Percentiles rank a stretch among this genome's conserved stretches.
Conservation (phyloP, 768 basidiomycete genomes). For the Termitomyces sp. region DNA sequence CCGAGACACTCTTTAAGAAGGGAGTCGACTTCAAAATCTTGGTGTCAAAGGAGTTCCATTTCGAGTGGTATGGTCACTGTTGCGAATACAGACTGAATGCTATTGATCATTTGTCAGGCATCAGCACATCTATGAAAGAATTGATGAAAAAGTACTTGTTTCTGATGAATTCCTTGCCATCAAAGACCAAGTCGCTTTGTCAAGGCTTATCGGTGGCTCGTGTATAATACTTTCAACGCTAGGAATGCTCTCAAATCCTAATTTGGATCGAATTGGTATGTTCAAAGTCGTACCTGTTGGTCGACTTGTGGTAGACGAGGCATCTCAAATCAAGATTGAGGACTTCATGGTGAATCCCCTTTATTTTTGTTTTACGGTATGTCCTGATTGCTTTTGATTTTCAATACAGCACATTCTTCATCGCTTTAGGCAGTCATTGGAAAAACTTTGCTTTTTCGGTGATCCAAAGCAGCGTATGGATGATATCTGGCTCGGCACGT, state of each 20-base stretch:
- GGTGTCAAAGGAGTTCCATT: conserved; percentile 42
- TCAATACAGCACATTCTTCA: conserved; percentile 34
- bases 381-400: not conserved
- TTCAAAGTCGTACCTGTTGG: conserved; percentile 34
- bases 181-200: conserved; percentile 15
- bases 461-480: conserved; percentile 47
- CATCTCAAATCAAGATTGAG: conserved; percentile 42
- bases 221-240: conserved; percentile 41
- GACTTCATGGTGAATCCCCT: conserved; percentile 35
- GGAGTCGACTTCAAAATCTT: conserved; percentile 34
- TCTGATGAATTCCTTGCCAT: conserved; percentile 32
- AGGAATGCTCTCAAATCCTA: conserved; percentile 43
- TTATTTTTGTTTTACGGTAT: not conserved
- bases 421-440: conserved; percentile 27
- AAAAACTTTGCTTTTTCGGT: conserved; percentile 47
- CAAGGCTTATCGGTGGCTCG: conserved; percentile 20
- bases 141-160: conserved; percentile 29
- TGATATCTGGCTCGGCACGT: not conserved
- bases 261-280: conserved; percentile 24
- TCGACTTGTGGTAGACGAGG: conserved; percentile 48
- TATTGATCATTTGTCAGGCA: conserved; percentile 30
- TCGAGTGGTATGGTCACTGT: conserved; percentile 35
- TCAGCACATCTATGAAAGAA: conserved; percentile 36
- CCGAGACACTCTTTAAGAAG: conserved; percentile 31
- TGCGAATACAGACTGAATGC: not conserved